These are phyloP conservation scores for Schoenoplectus tabernaemontani DNA, from an alignment of 202 grass and related monocot genomes.

Conservation along the genomic window DNA sequence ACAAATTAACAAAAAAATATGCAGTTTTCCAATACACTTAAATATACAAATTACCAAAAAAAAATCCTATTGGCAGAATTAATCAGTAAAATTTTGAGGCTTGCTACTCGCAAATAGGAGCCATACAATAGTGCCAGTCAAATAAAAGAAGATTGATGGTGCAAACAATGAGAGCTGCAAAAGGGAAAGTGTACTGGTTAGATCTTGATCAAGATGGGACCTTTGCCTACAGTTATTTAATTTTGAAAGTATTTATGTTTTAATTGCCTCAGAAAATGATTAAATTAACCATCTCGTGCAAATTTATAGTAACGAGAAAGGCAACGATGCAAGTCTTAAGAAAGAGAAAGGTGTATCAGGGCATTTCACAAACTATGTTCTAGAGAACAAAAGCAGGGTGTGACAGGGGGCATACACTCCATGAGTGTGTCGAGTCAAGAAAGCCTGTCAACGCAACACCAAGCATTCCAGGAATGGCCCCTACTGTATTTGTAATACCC, in stretches of 20 bases:
- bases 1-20: background rate
- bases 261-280: background rate
- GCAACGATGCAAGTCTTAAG: background rate
- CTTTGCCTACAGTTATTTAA: background rate
- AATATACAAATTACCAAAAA: constrained; percentile 13
- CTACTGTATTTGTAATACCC: constrained; percentile 96
- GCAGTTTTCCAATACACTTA: background rate
- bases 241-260: background rate
- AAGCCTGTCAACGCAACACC: constrained; percentile 79
- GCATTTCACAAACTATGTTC: background rate
- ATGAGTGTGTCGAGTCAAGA: constrained; percentile 93
- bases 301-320: background rate
- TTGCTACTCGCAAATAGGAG: constrained; percentile 75
- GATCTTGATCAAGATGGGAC: background rate
- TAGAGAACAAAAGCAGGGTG: background rate
- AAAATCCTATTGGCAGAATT: background rate
- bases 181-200: background rate
- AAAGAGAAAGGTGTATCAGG: background rate
- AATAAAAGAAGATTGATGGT: constrained; percentile 93
- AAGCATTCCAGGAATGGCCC: constrained; percentile 80
- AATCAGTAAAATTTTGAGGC: constrained; percentile 58
- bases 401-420: constrained; percentile 61
- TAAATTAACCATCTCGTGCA: constrained; percentile 5
- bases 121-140: constrained; percentile 81
- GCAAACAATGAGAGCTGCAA: constrained; percentile 79